Percentiles rank a stretch among this genome's conserved stretches.
These are phyloP conservation scores for Mycena rebaudengoi DNA, from an alignment of 768 basidiomycete genomes.

Conservation along the genomic window DNA sequence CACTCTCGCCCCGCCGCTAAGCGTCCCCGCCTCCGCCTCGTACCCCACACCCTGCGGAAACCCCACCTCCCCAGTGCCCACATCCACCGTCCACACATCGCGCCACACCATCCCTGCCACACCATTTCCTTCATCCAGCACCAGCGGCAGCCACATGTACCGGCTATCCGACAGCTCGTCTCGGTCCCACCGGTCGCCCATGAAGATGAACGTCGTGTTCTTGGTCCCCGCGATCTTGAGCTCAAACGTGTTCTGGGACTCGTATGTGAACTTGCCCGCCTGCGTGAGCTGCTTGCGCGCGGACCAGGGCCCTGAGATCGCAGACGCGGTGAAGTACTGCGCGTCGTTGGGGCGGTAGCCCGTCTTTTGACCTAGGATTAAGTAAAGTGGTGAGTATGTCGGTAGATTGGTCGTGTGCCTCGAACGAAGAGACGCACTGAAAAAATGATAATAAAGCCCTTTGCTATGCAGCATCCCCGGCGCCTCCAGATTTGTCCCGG, in stretches of 20 bases:
- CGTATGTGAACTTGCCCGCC: slow-evolving; percentile 11
- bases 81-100: slow-evolving; percentile 20
- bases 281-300: slow-evolving; percentile 18
- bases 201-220: slow-evolving; percentile 17
- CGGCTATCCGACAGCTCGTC: slow-evolving; percentile 16
- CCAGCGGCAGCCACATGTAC: slow-evolving; percentile 18
- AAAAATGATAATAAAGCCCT: slow-evolving; percentile 15
- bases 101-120: slow-evolving; percentile 10
- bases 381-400: background rate
- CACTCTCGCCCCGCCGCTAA: slow-evolving; percentile 12
- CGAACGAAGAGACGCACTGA: slow-evolving; percentile 11
- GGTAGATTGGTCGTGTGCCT: slow-evolving; percentile 1
- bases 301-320: slow-evolving; percentile 16
- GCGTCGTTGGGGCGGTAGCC: slow-evolving; percentile 21
- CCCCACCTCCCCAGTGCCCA: slow-evolving; percentile 12
- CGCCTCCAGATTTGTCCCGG: slow-evolving; percentile 19
- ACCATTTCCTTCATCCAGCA: slow-evolving; percentile 12
- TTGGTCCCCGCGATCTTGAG: slow-evolving; percentile 15
- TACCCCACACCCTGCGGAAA: slow-evolving; percentile 13
- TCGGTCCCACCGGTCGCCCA: slow-evolving; percentile 14
- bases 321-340: slow-evolving; percentile 16
- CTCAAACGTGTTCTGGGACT: slow-evolving; percentile 19
- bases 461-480: slow-evolving; percentile 17
- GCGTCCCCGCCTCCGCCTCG: slow-evolving; percentile 8
- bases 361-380: slow-evolving; percentile 17